Base-by-base conservation (phyloP, 2,329 filamentous ascomycete genomes). In the Neonectria magnoliae region DNA sequence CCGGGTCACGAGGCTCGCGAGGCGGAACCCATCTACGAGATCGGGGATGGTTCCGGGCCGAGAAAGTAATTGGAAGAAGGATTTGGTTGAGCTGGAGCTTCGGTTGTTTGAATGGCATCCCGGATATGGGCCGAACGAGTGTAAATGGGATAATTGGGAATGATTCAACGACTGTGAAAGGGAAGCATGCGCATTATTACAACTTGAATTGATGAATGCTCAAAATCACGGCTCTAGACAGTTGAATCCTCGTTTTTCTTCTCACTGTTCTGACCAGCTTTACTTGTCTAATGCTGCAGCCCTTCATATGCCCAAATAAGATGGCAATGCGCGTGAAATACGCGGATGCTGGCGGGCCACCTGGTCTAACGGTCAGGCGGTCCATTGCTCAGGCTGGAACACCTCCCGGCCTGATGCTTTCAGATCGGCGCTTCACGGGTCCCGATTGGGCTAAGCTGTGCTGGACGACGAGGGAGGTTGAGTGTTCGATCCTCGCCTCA, bases 321-420 rank as follows among this genome's bases (percentile, higher is more conserved):
- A 33, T 14, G n/a, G 1, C 1, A 3, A 2, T 29, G 18, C n/a
- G 5, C 27, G 48, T 51, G 29, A 9, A 20, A 14, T 16, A 22
- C 4, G 48, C 48, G 2, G 27, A 51, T 20, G 48, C n/a, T 51
- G 48, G 27, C n/a, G n/a, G 47, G 29, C 20, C 48, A 5, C 31
- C n/a, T 33, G 29, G 22, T 13, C 25, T 33, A 14, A 8, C 27
- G 27, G 48, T 14, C 14, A 33, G 31, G 11, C 5, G 18, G 27
- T 20, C 48, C n/a, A 33, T 36, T 33, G 48, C 48, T 51, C n/a
- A 33, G 48, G 48, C n/a, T 33, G 48, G 48, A 29, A 51, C 48
- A 51, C 48, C 48, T 33, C 48, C 48, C 27, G 18, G 10, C 48
- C 48, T 33, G 29, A 14, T 33, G 48, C 48, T 18, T 50, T 51